A percentile compares a stretch with the other conserved stretches of the same genome.
Evolutionary conservation across 2,329 filamentous ascomycete genomes (phyloP).

Genomic region (Ceratocystis cacaofunesta): DNA sequence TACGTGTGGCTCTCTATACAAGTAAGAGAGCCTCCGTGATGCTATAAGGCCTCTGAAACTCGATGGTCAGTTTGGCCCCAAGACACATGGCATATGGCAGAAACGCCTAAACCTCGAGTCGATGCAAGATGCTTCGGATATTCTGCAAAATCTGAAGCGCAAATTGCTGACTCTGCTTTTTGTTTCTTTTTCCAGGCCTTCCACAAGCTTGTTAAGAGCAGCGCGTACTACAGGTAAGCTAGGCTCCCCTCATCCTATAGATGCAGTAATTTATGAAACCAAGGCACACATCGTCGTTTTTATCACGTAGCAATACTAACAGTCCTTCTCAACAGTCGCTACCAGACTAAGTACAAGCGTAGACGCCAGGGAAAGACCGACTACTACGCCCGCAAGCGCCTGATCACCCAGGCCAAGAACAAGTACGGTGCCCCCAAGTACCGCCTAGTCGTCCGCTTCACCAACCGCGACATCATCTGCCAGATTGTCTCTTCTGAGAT

Average conservation of each 20-base stretch:
- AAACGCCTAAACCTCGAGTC: slow-evolving; percentile 47
- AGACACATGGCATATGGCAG: slow-evolving; percentile 23
- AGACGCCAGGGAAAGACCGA: slow-evolving; percentile 95
- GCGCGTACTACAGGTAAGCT: slow-evolving; percentile 91
- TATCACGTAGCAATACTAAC: slow-evolving; percentile 20
- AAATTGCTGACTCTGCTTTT: slow-evolving; percentile 95
- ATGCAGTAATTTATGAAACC: neutral
- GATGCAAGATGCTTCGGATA: slow-evolving; percentile 97
- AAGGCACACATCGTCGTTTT: neutral
- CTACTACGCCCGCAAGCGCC: slow-evolving; percentile 98
- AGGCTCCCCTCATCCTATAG: neutral
- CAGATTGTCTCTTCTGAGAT: slow-evolving; percentile 97
- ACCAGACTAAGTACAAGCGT: slow-evolving; percentile 99
- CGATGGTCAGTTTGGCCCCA: slow-evolving; percentile 15
- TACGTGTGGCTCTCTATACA: neutral
- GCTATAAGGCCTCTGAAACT: neutral
- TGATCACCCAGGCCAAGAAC: slow-evolving; percentile 99
- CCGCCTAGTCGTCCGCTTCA: slow-evolving; percentile 97
- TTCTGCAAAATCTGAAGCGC: slow-evolving; percentile 63
- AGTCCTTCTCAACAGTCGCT: slow-evolving; percentile 49
- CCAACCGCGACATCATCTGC: slow-evolving; percentile 97
- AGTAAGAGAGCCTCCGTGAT: neutral
- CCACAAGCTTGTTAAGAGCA: slow-evolving; percentile 94
- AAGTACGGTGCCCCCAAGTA: slow-evolving; percentile 99
- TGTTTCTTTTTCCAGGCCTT: slow-evolving; percentile 46